Evolutionary conservation across 1,139 yeast genomes (phyloP).

Genomic region (Hansenula anomala): DNA sequence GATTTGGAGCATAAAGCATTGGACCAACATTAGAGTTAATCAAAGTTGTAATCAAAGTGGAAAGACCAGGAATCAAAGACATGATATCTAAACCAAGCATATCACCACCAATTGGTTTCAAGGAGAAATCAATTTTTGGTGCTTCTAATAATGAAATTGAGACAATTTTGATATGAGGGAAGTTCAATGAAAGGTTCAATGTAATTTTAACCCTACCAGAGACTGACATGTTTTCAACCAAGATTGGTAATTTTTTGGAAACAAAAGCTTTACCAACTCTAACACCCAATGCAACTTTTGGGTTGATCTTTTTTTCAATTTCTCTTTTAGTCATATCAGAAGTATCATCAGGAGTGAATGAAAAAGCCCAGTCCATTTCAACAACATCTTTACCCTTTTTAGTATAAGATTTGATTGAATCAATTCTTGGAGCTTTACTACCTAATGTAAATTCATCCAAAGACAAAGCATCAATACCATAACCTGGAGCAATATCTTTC

Average conservation of each 20-base stretch:
- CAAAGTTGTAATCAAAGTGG: conserved; percentile 65
- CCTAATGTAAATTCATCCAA: conserved; percentile 78
- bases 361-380: conserved; percentile 82
- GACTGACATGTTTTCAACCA: conserved; percentile 75
- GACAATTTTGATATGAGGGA: conserved; percentile 71
- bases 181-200: conserved; percentile 53
- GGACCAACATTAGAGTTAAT: conserved; percentile 71
- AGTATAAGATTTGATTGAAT: conserved; percentile 66
- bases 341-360: conserved; percentile 75
- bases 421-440: conserved; percentile 71
- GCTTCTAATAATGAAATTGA: conserved; percentile 72
- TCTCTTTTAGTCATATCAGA: conserved; percentile 78
- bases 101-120: conserved; percentile 88
- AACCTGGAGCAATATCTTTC: conserved; percentile 74
- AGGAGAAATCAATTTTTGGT: conserved; percentile 69
- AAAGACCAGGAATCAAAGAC: conserved; percentile 77
- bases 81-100: conserved; percentile 77
- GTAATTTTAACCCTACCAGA: conserved; percentile 68
- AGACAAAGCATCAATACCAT: conserved; percentile 68
- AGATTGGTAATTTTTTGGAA: conserved; percentile 66
- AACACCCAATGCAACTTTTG: conserved; percentile 75
- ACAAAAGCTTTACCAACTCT: conserved; percentile 76
- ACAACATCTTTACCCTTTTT: conserved; percentile 59
- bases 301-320: conserved; percentile 64
- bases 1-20: conserved; percentile 78